Conservation (phyloP, 495 filamentous ascomycete species). For the Podospora didyma region DNA sequence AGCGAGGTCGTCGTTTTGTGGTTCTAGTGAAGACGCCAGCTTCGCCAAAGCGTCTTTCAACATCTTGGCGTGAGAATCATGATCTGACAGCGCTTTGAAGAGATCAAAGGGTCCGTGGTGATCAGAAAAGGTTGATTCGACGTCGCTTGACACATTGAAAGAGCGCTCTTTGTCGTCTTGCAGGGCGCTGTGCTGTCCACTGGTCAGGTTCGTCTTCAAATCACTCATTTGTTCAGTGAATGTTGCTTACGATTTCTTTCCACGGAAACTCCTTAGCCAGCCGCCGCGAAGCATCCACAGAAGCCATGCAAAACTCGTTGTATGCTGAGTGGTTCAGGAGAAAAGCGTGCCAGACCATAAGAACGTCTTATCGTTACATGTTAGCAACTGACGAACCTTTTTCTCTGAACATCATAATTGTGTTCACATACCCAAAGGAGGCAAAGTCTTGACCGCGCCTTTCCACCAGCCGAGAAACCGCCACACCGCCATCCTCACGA, state of each 20-base stretch:
- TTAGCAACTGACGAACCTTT: background rate
- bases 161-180: background rate
- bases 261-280: background rate
- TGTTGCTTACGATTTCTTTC: background rate
- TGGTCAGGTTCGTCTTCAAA: background rate
- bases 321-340: background rate
- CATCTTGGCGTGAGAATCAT: background rate
- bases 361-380: background rate
- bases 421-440: background rate
- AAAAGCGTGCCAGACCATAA: background rate
- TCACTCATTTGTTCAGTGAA: background rate
- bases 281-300: background rate
- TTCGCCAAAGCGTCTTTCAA: background rate
- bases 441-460: background rate
- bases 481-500: background rate
- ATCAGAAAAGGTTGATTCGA: background rate
- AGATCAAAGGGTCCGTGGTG: background rate
- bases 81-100: background rate
- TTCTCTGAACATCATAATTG: background rate
- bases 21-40: background rate
- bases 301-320: background rate
- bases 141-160: background rate
- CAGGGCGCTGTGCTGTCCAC: background rate
- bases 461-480: background rate
- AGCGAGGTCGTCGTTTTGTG: background rate